A percentile compares a stretch with the other conserved stretches of the same genome.
These are phyloP conservation scores for Aureobasidium sp. DNA, from an alignment of 2,329 filamentous ascomycete genomes.

Conservation along the genomic window DNA sequence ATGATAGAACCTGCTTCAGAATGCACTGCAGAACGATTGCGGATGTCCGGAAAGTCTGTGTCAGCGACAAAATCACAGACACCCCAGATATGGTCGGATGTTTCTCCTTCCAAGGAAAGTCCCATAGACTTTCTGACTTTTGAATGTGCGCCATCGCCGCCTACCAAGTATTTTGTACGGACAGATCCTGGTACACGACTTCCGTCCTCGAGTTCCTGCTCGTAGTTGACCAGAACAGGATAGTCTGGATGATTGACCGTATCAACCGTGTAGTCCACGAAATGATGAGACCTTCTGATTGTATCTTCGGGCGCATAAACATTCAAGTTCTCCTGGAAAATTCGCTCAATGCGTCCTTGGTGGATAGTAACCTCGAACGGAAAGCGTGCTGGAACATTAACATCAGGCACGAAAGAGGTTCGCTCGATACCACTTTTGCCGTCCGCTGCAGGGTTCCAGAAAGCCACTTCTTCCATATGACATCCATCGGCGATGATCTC, in stretches of 20 bases:
- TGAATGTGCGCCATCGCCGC: constrained; percentile 18
- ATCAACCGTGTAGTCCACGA: not conserved
- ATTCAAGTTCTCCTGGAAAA: constrained; percentile 16
- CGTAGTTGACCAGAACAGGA: not conserved
- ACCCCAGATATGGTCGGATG: constrained; percentile 23
- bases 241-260: not conserved
- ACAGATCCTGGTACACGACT: constrained; percentile 14
- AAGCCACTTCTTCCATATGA: constrained; percentile 57
- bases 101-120: constrained; percentile 20
- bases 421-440: constrained; percentile 26
- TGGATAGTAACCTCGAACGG: constrained; percentile 48
- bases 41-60: constrained; percentile 52
- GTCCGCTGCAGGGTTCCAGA: constrained; percentile 55
- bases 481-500: constrained; percentile 58
- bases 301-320: constrained; percentile 14
- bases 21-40: constrained; percentile 71
- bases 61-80: constrained; percentile 22
- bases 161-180: constrained; percentile 15
- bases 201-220: not conserved
- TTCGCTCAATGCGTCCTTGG: constrained; percentile 61
- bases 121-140: constrained; percentile 18
- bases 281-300: constrained; percentile 6
- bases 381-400: constrained; percentile 6
- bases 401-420: constrained; percentile 6
- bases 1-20: constrained; percentile 62